These are phyloP conservation scores for Iberis amara DNA, from an alignment of 441 rosid species.

Conservation along the genomic window DNA sequence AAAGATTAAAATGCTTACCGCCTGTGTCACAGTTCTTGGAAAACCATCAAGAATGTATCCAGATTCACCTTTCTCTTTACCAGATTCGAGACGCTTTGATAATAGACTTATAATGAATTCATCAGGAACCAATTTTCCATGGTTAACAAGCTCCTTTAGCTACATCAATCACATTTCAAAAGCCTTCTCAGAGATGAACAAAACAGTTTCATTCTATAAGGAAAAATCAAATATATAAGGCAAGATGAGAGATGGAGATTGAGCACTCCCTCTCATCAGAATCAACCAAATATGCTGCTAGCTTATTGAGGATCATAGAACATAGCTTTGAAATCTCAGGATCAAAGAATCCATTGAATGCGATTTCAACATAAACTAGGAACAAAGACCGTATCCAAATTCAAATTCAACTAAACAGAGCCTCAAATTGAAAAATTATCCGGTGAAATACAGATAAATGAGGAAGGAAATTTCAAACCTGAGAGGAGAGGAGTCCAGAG, in stretches of 20 bases:
- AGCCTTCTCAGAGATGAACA: no score
- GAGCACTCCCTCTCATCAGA: background rate
- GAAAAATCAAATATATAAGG: no score
- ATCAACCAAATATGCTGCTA: background rate
- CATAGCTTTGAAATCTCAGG: background rate
- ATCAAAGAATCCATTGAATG: background rate
- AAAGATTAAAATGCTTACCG: conserved; percentile 43
- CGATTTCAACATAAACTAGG: no score
- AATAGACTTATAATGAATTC: conserved; percentile 71
- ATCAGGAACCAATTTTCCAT: conserved; percentile 80
- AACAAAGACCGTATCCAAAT: no score
- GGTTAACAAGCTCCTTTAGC: conserved; percentile 75
- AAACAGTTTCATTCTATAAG: no score
- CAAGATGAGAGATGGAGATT: background rate
- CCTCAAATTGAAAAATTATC: background rate
- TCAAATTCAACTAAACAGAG: background rate
- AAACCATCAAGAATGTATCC: conserved; percentile 97
- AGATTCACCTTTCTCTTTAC: conserved; percentile 70
- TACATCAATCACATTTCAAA: conserved; percentile 30
- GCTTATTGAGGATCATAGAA: conserved; percentile 1
- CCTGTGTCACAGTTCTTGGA: conserved; percentile 88
- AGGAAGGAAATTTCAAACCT: conserved; percentile 36
- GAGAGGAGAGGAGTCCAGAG: conserved; percentile 63
- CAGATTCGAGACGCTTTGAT: conserved; percentile 76
- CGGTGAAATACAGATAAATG: background rate